Base-by-base conservation (phyloP, 192 early-diverging fungal species). In the Coemansia sp. region DNA sequence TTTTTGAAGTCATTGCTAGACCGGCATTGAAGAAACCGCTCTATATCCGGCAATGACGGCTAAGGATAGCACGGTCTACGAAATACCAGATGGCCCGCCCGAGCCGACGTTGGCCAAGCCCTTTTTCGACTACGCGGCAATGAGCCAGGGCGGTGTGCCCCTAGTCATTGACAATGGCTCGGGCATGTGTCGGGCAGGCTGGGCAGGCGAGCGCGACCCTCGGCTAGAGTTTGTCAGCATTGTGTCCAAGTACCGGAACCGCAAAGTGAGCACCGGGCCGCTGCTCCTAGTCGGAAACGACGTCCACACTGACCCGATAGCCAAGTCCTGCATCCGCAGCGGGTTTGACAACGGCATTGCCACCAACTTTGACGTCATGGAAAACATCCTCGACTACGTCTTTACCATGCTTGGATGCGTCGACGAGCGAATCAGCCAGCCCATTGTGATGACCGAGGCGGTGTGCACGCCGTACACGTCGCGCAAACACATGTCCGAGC, bases 401-500 rank as follows among this genome's bases (percentile, higher is more conserved):
- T 94, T 96, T 68, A 70, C 88, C 4, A 89, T 91, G 67, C 74
- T 95, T 39, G 92, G 93, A 5, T 88, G 94, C 51, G 80, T 87
- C 56, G 84, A 89, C 6, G 86, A 86, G n/a, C 73, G 59, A n/a
- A 75, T 95, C 19, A 67, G 86, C 29, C 93, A 95, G 71, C 93
- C 94, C 2, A 75, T 97, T 49, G 83, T 97, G 2, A 91, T 97
- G 87, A 96, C 94, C 11, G 95, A 97, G 60, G 84, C 94, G 0
- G 82, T 86, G 5, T 95, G 92, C 70, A 90, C 86, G 22, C 92
- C 94, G 35, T 83, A 72, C 43, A 86, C 91, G 47, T 91, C 87
- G 45, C 88, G 96, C 47, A 90, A 85, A 74, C 70, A 92, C 41
- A 92, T 91, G 82, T 91, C 93, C 0, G 96, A 97, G 70, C 77